These are phyloP conservation scores for Diaporthe nobilis DNA, from an alignment of 2,329 filamentous ascomycete species.

Conservation along the genomic window DNA sequence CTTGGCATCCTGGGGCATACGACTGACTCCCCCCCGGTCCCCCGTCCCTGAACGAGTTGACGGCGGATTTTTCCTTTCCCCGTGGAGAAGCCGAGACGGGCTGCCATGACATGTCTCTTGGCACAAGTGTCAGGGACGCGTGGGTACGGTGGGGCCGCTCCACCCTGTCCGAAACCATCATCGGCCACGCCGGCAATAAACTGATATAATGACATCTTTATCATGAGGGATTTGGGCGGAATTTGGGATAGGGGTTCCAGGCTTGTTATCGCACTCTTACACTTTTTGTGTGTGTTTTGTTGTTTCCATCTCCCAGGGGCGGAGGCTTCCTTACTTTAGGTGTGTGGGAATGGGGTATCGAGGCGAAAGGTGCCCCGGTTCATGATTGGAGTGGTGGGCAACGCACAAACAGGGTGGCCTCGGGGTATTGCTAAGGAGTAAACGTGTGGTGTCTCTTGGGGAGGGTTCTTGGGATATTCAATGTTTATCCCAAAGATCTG, in stretches of 20 bases:
- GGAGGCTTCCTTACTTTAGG: background rate
- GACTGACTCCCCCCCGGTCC: background rate
- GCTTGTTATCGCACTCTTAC: background rate
- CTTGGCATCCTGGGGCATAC: conserved; percentile 1
- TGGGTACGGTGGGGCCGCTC: conserved; percentile 26
- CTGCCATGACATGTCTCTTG: conserved; percentile 23
- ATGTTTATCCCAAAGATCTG: background rate
- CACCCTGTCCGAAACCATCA: conserved; percentile 25
- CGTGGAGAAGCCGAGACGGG: conserved; percentile 25
- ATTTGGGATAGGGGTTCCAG: conserved; percentile 16
- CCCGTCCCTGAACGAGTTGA: background rate
- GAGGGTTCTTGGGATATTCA: background rate
- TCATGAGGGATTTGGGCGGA: conserved; percentile 13
- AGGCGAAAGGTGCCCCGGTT: background rate
- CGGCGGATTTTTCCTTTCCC: background rate
- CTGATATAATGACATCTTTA: conserved; percentile 31
- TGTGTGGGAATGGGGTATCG: background rate
- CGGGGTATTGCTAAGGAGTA: conserved; percentile 8
- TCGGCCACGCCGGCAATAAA: conserved; percentile 20
- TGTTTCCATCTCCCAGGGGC: background rate
- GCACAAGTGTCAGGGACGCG: conserved; percentile 28
- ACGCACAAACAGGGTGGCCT: background rate
- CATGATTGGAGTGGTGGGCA: background rate
- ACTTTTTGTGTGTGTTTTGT: background rate
- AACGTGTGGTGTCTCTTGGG: background rate